These are phyloP conservation scores for Marvania coccoides DNA, from an alignment of 139 green algal genomes.

Conservation along the genomic window DNA sequence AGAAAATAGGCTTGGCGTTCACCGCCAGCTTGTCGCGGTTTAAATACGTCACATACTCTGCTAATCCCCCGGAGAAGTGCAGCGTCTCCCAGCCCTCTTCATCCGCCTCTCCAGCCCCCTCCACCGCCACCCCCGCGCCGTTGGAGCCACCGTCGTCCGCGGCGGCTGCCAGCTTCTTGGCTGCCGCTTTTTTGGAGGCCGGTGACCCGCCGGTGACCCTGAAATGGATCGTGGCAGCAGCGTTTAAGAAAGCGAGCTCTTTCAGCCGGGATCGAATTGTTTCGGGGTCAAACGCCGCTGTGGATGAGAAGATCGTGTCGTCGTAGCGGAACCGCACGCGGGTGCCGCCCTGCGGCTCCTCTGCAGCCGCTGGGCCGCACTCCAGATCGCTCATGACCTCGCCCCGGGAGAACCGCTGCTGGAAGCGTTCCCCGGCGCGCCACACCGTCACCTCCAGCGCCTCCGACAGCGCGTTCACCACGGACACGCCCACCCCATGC, in stretches of 20 bases:
- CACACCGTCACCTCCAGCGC: constrained; percentile 70
- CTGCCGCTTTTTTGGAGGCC: not conserved
- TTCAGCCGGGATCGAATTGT: constrained; percentile 73
- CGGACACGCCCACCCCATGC: constrained; percentile 92
- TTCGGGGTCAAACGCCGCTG: constrained; percentile 63
- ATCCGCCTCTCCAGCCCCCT: not conserved
- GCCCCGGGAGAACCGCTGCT: constrained; percentile 68
- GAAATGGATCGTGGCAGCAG: constrained; percentile 53
- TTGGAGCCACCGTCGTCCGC: not conserved
- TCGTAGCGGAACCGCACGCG: constrained; percentile 84
- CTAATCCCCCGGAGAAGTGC: constrained; percentile 55
- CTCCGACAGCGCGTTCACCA: constrained; percentile 92
- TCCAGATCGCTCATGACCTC: constrained; percentile 14
- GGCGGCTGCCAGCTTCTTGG: not conserved
- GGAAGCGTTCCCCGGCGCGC: constrained; percentile 47
- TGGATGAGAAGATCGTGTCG: constrained; percentile 57
- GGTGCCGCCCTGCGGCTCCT: constrained; percentile 38
- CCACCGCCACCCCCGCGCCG: not conserved
- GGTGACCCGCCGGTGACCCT: not conserved
- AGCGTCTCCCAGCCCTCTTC: constrained; percentile 60
- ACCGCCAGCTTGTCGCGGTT: constrained; percentile 53
- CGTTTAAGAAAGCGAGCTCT: constrained; percentile 96
- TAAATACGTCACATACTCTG: constrained; percentile 80
- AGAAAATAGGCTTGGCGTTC: constrained; percentile 62
- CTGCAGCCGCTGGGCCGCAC: not conserved